Evolutionary conservation across 2,329 filamentous ascomycete genomes (phyloP), one percentile per base, ranked within the genome.

Genomic region (Mollisiaceae sp.): DNA sequence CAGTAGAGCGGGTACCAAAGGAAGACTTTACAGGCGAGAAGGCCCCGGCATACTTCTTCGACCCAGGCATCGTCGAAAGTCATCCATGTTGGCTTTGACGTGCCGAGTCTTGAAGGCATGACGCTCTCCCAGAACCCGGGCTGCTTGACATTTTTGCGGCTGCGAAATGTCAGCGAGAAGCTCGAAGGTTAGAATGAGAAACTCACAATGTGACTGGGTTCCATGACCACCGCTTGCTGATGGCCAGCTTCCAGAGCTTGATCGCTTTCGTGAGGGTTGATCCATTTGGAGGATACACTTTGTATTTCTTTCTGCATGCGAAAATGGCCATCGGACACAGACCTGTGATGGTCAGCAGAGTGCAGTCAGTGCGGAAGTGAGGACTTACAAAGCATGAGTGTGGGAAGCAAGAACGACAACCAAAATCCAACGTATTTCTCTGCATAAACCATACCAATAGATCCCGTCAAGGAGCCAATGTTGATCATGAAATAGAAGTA

Each of bases 21-120:
- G 76, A 91, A 93, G 41, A 92, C 89, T 70, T 85, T 82, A 80
- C 89, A 91, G 65, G 89, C 89, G 71, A 71, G 80, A 79, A 73
- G 80, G 77, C 63, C 81, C 74, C 88, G 86, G 59, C 81, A 79
- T 12, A 89, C 84, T 70, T 91, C 88, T 71, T 87, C 86, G 59
- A 92, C 88, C 90, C 90, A 94, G 59, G 86, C 87, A 71, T 94
- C 91, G 67, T 94, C 91, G 71, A 92, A 93, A 0, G 88, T 90
- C 88, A 93, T 93, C 90, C 90, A 93, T 0, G 62, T 58, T 0
- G 90, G 90, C 81, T 84, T 70, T 90, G 87, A 52, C 87, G 79
- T 1, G 78, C 78, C 5, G 87, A 79, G 14, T 78, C 18, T 77
- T 57, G 82, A 84, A 8, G 88, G 88, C 78, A 83, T 85, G 36